These are phyloP conservation scores for Flaveria robusta DNA, from an alignment of 129 eudicot species.

Conservation along the genomic window DNA sequence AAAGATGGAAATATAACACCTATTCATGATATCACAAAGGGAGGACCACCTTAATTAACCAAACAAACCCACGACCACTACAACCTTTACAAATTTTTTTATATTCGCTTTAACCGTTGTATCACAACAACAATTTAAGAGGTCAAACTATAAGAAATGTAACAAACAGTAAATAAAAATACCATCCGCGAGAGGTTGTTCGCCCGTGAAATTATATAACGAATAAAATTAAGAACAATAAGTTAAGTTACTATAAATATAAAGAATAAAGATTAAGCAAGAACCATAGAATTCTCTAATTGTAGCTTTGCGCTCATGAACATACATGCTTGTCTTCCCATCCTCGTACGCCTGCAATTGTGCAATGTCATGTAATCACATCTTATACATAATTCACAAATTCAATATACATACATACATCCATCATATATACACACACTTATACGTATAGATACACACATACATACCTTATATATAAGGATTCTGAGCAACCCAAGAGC, in stretches of 20 bases:
- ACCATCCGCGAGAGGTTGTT: too few species aligned
- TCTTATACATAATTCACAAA: constrained; percentile 1
- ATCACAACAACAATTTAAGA: too few species aligned
- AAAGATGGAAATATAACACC: constrained; percentile 83
- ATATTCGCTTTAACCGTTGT: neutral
- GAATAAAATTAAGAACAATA: neutral
- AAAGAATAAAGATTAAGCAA: neutral
- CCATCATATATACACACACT: too few species aligned
- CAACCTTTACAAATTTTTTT: neutral
- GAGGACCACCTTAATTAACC: constrained; percentile 27
- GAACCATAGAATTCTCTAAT: constrained; percentile 69
- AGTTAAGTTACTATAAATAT: neutral
- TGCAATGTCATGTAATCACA: constrained; percentile 21
- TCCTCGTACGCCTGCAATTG: constrained; percentile 60
- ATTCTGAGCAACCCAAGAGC: constrained; percentile 86
- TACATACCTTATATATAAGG: constrained; percentile 70
- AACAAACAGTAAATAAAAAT: too few species aligned
- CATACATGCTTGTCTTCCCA: constrained; percentile 73
- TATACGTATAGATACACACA: too few species aligned
- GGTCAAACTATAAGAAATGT: too few species aligned
- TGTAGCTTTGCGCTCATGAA: constrained; percentile 77
- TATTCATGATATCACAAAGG: constrained; percentile 20
- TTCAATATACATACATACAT: too few species aligned
- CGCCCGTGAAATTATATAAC: too few species aligned
- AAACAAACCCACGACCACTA: neutral